Evolutionary conservation across 2,329 filamentous ascomycete species (phyloP).

Genomic region (Ophiognomonia clavigignenti-juglandacearum): DNA sequence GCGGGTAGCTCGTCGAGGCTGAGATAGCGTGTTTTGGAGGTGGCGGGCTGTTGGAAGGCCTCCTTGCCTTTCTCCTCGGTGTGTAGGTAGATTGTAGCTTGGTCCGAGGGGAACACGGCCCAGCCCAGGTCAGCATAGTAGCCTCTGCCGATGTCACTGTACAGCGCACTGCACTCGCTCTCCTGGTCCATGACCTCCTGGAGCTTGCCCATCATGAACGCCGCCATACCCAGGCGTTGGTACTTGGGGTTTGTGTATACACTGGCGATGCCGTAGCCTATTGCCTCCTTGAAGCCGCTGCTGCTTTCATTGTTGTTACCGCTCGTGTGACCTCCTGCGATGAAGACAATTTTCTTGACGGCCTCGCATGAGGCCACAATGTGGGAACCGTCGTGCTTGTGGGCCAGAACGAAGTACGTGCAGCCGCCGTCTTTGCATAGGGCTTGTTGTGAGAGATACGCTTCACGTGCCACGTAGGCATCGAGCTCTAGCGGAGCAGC

Average conservation of each 20-base stretch:
- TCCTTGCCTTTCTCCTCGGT: no score
- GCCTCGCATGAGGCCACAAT: constrained; percentile 31
- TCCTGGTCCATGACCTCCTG: constrained; percentile 29
- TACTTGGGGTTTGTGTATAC: constrained; percentile 31
- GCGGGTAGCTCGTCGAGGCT: constrained; percentile 18
- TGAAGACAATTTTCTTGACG: constrained; percentile 22
- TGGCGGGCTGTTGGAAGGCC: constrained; percentile 18
- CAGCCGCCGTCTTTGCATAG: constrained; percentile 21
- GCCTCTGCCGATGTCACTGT: constrained; percentile 28
- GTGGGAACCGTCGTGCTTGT: constrained; percentile 22
- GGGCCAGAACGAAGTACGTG: constrained; percentile 27
- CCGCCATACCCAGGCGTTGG: constrained; percentile 30
- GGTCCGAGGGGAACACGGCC: constrained; percentile 25
- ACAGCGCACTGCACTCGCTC: constrained; percentile 30
- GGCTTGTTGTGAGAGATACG: constrained; percentile 22
- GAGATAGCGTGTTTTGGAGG: constrained; percentile 21
- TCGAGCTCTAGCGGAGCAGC: constrained; percentile 24
- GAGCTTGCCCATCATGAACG: constrained; percentile 27
- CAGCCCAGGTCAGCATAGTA: constrained; percentile 31
- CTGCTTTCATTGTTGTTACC: no score
- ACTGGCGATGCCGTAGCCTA: constrained; percentile 29
- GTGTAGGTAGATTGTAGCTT: constrained; percentile 28
- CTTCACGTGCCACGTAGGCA: constrained; percentile 25
- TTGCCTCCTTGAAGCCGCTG: constrained; percentile 22
- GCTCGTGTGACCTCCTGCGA: constrained; percentile 20